Conservation (phyloP, 2,329 filamentous ascomycete species). For the Botrytis fragariae region DNA sequence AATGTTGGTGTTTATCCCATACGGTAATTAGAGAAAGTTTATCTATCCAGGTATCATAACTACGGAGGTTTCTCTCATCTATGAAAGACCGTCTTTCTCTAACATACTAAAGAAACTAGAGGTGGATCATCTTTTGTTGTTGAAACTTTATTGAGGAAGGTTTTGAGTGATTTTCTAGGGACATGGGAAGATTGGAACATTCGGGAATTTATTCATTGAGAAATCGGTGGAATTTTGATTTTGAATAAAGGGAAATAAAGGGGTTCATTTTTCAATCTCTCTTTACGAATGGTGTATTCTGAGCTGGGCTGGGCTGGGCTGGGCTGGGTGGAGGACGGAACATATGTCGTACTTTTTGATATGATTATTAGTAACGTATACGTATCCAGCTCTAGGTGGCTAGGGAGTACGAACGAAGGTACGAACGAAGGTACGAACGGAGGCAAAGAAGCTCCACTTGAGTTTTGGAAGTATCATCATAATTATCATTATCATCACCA, state of each 20-base stretch:
- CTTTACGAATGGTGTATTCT: not conserved
- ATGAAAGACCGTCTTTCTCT: not conserved
- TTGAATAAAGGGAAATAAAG: not conserved
- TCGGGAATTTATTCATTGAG: not conserved
- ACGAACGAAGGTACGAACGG: not conserved
- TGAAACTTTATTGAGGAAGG: constrained; percentile 1
- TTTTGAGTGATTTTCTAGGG: not conserved
- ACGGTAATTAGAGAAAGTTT: not conserved
- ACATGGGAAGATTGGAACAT: not conserved
- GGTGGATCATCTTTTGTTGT: not conserved
- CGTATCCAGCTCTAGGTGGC: not conserved
- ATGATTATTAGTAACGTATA: not conserved
- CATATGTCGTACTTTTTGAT: not conserved
- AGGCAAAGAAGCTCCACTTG: not conserved
- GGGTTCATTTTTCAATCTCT: not conserved
- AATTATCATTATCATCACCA: not conserved
- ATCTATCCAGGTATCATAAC: not conserved
- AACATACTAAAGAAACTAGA: not conserved
- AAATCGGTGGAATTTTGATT: not conserved
- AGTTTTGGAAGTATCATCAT: not conserved
- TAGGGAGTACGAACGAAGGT: not conserved
- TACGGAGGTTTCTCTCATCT: not conserved
- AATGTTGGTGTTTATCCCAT: not conserved
- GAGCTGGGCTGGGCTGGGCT: not conserved
- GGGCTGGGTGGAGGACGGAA: not conserved